Base-by-base conservation (phyloP, 148 eudicot species). In the Cornus controversa region DNA sequence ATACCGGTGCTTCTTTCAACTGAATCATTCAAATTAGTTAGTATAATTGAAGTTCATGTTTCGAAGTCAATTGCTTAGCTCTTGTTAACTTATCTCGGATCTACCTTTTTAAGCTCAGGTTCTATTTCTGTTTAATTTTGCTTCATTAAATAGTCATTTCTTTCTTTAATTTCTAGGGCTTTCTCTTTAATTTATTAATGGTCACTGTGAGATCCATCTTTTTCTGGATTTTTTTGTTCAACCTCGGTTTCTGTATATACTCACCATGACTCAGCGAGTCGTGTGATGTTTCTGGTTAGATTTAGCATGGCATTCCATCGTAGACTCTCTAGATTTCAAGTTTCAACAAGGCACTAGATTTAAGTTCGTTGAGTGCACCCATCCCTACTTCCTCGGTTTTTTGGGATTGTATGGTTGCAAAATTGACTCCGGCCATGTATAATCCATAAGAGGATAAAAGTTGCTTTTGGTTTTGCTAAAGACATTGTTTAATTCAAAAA, bases 141-240 rank as follows among this genome's bases (percentile, higher is more conserved):
- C 50, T 73, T 28, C 26, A 40, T 57, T 14, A 16, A 29, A n/a
- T 57, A 6, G 8, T 57, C 20, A 22, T 54, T 29, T 24, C 27
- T 72, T 45, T 27, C 9, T 22, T 20, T 31, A 5, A 15, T 72
- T 57, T 58, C 66, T 20, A 40, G 42, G 25, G 65, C 2, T 57
- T 29, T 22, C 31, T 57, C 66, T 72, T 72, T 72, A 34, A 36
- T 29, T 26, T 54, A 29, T 25, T 22, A 34, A 27, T 64, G 25
- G 66, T 57, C 66, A 22, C 20, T 13, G 22, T 31, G 58, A 36
- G 69, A 63, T 63, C 15, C 15, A 29, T 24, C 22, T 9, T 60
- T 9, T 67, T 71, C 31, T 54, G 76, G 36, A 47, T 50, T 63
- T 85, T 70, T 74, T 16, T 36, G 15, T 80, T 13, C n/a, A n/a